Base-by-base conservation (phyloP, 805 yeast species). In the Yarrowia hollandica region DNA sequence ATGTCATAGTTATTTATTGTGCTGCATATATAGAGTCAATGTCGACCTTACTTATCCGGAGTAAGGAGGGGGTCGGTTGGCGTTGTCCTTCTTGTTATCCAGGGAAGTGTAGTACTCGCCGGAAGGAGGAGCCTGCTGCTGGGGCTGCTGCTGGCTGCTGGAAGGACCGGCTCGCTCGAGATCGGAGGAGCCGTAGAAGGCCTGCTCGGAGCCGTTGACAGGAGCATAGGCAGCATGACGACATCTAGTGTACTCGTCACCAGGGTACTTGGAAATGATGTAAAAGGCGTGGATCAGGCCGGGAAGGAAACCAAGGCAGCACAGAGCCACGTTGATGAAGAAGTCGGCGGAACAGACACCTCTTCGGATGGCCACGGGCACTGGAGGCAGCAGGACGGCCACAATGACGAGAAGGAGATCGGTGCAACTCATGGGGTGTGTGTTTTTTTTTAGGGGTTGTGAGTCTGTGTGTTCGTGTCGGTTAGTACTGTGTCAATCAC, bases 211-310 rank as follows among this genome's bases (percentile, higher is more conserved):
- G 22, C 35, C 21, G 58, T 52, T 52, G 35, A 52, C 44, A 14
- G 58, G 26, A 26, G 26, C 34, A 8, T 52, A 52, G 12, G 19
- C 23, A 31, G 28, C 16, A 18, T 35, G 42, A 8, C 34, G 44
- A 23, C 58, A 52, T 5, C 22, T 18, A 15, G 7, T 15, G 26
- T 16, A 59, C 25, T 61, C 64, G 14, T 19, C 41, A 21, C 71
- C 67, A 9, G 95, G 95, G 68, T 86, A 86, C 65, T 81, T 77
- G 59, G 89, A 82, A 60, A 88, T 87, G 66, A 88, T 85, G 71
- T 87, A 88, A 81, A 88, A 84, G 37, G 85, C 75, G 67, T 88
- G 96, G 62, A 88, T 71, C 33, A 88, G 77, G 10, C 94, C 96
- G 0, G 96, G 96, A 59, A 88, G 67, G 68, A 78, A 84, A 1